Evolutionary conservation across 495 filamentous ascomycete species (phyloP).

Genomic region (Lasiosphaeriaceae sp.): DNA sequence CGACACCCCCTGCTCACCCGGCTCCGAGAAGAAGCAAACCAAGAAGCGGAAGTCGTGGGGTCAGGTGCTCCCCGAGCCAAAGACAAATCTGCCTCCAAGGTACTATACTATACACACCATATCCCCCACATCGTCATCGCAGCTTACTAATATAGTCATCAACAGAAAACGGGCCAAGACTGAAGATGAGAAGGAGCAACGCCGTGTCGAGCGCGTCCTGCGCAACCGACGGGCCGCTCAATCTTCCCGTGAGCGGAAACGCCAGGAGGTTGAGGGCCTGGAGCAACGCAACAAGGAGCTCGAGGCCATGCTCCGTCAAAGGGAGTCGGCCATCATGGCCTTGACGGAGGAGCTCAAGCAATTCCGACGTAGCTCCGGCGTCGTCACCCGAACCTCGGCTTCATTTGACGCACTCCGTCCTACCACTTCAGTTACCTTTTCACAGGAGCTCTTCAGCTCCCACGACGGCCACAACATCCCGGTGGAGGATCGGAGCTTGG

Average conservation of each 20-base stretch:
- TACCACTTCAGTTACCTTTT: constrained; percentile 45
- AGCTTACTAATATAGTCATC: constrained; percentile 7
- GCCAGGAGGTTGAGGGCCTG: constrained; percentile 85
- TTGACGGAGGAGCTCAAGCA: constrained; percentile 63
- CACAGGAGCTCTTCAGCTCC: constrained; percentile 47
- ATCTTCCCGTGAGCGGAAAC: constrained; percentile 92
- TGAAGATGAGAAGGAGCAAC: constrained; percentile 97
- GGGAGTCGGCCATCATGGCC: constrained; percentile 61
- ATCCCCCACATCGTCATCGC: neutral
- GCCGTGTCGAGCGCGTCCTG: constrained; percentile 93
- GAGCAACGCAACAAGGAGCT: constrained; percentile 73
- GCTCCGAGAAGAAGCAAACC: constrained; percentile 65
- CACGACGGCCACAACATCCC: constrained; percentile 30
- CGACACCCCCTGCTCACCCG: constrained; percentile 16
- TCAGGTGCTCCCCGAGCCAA: constrained; percentile 92
- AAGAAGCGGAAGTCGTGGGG: constrained; percentile 99
- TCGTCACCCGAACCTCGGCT: constrained; percentile 15
- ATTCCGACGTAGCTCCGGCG: constrained; percentile 53
- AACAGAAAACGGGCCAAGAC: constrained; percentile 95
- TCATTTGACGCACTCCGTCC: constrained; percentile 34
- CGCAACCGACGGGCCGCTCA: constrained; percentile 94
- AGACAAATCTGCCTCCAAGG: constrained; percentile 94
- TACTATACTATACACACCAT: constrained; percentile 39
- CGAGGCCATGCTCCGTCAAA: constrained; percentile 58
- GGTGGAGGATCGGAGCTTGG: constrained; percentile 23